These are phyloP conservation scores for Fraxinus angustifolia DNA, from an alignment of 305 asterid genomes.

Conservation along the genomic window DNA sequence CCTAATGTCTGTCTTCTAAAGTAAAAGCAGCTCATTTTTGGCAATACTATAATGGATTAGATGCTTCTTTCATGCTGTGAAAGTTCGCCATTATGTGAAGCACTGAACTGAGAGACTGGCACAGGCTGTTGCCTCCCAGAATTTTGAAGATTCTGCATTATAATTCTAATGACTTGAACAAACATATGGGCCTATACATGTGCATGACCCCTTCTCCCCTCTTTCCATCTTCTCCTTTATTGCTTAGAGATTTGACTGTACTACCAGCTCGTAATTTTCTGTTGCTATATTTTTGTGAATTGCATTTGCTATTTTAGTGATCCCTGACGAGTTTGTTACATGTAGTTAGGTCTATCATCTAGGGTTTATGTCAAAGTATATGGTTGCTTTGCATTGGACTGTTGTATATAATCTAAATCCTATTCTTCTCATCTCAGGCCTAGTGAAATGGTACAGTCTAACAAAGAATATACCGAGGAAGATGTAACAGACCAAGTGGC, in stretches of 20 bases:
- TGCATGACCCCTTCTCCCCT: background rate
- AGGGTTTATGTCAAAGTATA: background rate
- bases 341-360: background rate
- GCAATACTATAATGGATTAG: background rate
- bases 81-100: background rate
- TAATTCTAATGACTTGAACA: background rate
- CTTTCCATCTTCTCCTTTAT: background rate
- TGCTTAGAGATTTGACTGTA: background rate
- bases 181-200: background rate
- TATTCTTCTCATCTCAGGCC: constrained; percentile 49
- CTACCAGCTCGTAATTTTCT: background rate
- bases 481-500: constrained; percentile 72
- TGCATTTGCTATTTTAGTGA: background rate
- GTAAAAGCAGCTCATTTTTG: background rate
- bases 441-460: constrained; percentile 65
- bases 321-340: background rate
- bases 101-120: background rate
- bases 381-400: background rate
- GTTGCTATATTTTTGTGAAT: background rate
- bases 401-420: background rate
- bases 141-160: background rate
- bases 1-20: background rate
- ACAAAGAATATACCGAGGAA: constrained; percentile 70
- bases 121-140: background rate
- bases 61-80: background rate